Evolutionary conservation across 2,329 filamentous ascomycete species (phyloP).

Genomic region (Sclerotinia spermophila): DNA sequence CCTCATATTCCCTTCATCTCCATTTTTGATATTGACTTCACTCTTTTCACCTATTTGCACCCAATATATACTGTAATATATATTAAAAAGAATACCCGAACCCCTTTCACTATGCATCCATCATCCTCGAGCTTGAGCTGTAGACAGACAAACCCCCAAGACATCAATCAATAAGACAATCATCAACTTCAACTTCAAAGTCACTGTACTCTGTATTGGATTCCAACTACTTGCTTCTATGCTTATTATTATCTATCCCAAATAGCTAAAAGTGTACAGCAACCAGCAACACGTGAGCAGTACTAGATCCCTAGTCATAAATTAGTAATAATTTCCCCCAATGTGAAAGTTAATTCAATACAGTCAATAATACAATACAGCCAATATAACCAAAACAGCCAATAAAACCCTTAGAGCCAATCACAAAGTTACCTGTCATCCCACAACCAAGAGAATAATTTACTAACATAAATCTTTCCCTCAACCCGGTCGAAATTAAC

Average conservation of each 20-base stretch:
- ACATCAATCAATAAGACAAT: background rate
- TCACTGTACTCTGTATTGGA: too few relatives aligned
- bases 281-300: too few relatives aligned
- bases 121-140: background rate
- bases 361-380: background rate
- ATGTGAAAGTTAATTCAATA: background rate
- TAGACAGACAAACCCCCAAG: background rate
- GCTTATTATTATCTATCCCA: too few relatives aligned
- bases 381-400: background rate
- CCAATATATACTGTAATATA: too few relatives aligned
- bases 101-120: too few relatives aligned
- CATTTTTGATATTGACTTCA: too few relatives aligned
- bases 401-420: background rate
- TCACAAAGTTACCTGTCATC: constrained; percentile 14
- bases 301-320: too few relatives aligned
- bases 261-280: too few relatives aligned
- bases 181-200: background rate
- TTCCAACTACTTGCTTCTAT: background rate
- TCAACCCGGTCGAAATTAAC: background rate
- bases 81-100: too few relatives aligned
- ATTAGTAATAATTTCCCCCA: background rate
- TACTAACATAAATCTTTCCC: background rate
- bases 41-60: too few relatives aligned
- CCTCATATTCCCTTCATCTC: too few relatives aligned
- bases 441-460: constrained; percentile 10